phyloP scores from a whole-genome alignment of 208 protist genomes.

The Trypanosoma melophagium region DNA sequence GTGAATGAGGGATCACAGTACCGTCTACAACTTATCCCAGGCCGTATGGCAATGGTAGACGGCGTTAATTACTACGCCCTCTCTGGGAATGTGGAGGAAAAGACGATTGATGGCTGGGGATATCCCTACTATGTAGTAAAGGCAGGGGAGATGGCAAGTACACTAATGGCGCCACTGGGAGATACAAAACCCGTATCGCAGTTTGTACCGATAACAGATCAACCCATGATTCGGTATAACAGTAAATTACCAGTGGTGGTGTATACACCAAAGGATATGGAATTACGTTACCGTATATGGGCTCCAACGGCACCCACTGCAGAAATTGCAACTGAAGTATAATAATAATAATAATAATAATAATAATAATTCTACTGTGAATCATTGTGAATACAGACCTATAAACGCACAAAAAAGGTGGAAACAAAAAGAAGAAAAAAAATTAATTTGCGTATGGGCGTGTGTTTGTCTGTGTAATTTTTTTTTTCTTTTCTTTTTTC shows the following conservation, averaged over 20 bases:
- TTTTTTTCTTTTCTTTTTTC: no score
- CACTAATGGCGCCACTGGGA: neutral
- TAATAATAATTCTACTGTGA: no score
- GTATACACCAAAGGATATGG: slow-evolving; percentile 30
- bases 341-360: neutral
- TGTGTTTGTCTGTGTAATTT: no score
- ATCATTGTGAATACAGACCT: no score
- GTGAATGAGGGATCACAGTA: slow-evolving; percentile 46
- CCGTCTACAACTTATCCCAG: slow-evolving; percentile 69
- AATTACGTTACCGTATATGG: slow-evolving; percentile 33
- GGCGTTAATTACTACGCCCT: slow-evolving; percentile 46
- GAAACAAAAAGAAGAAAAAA: no score
- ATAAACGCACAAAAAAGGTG: no score
- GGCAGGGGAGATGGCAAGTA: neutral
- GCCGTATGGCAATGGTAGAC: slow-evolving; percentile 45
- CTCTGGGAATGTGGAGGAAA: slow-evolving; percentile 45
- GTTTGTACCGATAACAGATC: slow-evolving; percentile 19
- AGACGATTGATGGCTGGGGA: slow-evolving; percentile 60
- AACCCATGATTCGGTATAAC: slow-evolving; percentile 30
- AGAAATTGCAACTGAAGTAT: neutral
- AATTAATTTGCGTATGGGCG: no score
- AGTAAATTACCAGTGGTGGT: slow-evolving; percentile 36
- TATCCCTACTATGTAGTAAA: slow-evolving; percentile 27
- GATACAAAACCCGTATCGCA: neutral
- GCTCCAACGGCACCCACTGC: neutral